Conservation (phyloP, 2,329 filamentous ascomycete species). For the Exophiala phaeomuriformis region DNA sequence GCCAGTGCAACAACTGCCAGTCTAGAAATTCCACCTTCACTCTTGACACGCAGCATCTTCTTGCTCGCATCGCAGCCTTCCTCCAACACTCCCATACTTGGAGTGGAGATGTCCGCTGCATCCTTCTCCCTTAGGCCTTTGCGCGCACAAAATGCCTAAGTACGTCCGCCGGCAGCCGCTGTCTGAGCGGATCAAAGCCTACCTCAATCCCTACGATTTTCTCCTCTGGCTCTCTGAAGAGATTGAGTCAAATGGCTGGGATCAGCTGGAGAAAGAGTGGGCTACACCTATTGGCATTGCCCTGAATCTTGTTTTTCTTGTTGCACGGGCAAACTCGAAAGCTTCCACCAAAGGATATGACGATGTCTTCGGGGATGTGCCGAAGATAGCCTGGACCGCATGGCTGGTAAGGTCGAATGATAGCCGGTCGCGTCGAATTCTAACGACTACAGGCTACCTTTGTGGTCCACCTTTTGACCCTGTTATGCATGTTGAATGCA, state of each 20-base stretch:
- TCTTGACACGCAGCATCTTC: not conserved
- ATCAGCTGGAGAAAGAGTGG: conserved; percentile 65
- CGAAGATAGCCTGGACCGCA: conserved; percentile 56
- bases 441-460: conserved; percentile 52
- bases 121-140: conserved; percentile 60
- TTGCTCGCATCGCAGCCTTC: not conserved
- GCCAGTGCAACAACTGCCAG: no score
- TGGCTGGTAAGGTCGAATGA: conserved; percentile 49
- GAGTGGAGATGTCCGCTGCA: conserved; percentile 49
- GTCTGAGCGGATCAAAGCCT: conserved; percentile 68
- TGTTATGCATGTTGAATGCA: conserved; percentile 66
- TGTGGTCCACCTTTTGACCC: conserved; percentile 61
- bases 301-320: conserved; percentile 71
- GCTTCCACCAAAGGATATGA: conserved; percentile 51
- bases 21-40: not conserved
- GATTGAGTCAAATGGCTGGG: conserved; percentile 84
- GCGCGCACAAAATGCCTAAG: conserved; percentile 55
- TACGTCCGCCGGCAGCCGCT: conserved; percentile 77
- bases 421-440: not conserved
- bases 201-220: conserved; percentile 81
- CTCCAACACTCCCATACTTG: not conserved
- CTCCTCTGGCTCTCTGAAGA: conserved; percentile 87
- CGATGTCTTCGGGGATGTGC: conserved; percentile 75
- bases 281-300: conserved; percentile 67
- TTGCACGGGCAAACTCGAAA: conserved; percentile 72